These are phyloP conservation scores for Asterionellopsis glacialis DNA, from an alignment of 108 stramenopile genomes.

Conservation along the genomic window DNA sequence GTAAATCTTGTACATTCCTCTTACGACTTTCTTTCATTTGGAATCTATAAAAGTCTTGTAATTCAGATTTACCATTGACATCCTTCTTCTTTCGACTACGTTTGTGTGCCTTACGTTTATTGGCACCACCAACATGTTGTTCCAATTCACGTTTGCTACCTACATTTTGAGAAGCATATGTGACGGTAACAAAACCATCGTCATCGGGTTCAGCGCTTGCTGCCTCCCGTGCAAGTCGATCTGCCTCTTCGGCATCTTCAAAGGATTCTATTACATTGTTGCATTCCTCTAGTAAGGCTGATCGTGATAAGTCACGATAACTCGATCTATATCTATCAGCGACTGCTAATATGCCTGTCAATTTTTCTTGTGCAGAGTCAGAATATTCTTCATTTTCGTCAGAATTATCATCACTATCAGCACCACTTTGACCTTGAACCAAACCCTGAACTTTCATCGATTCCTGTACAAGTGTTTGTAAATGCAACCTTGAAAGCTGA, in stretches of 20 bases:
- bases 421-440: neutral
- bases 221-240: constrained; percentile 23
- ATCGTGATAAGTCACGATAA: constrained; percentile 26
- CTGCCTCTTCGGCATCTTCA: constrained; percentile 64
- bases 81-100: constrained; percentile 60
- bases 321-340: constrained; percentile 38
- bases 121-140: constrained; percentile 14
- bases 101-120: constrained; percentile 31
- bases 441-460: constrained; percentile 8
- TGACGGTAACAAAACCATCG: constrained; percentile 83
- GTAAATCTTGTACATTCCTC: constrained; percentile 64
- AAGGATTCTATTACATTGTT: constrained; percentile 67
- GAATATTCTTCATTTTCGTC: constrained; percentile 9
- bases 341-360: constrained; percentile 45
- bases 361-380: constrained; percentile 15
- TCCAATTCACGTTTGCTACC: constrained; percentile 54
- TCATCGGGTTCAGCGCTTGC: constrained; percentile 61
- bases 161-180: constrained; percentile 38
- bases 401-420: constrained; percentile 21
- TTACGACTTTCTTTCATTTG: constrained; percentile 67
- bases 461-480: constrained; percentile 47
- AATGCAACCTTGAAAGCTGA: constrained; percentile 32
- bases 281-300: constrained; percentile 58
- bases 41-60: constrained; percentile 82
- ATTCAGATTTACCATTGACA: constrained; percentile 37